Conservation (phyloP, 225 moss, liverwort and hornwort species). For the Straminergon stramineum region DNA sequence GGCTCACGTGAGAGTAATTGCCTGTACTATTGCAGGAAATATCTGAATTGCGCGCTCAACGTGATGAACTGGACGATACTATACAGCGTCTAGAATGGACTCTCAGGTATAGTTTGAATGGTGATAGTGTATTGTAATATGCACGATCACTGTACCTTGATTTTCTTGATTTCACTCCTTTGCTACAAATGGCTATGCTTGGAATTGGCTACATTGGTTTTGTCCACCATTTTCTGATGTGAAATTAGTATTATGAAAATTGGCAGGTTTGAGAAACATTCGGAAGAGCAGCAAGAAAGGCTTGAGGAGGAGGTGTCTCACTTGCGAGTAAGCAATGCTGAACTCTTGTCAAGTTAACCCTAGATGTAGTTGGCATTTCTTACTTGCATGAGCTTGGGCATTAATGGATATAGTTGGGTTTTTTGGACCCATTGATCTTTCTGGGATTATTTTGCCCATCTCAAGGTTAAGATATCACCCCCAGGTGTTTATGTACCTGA, state of each 20-base stretch:
- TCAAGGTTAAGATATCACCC: background rate
- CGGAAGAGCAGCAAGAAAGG: constrained; percentile 18
- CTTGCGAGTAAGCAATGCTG: constrained; percentile 11
- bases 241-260: background rate
- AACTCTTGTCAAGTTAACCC: background rate
- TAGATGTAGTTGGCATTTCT: background rate
- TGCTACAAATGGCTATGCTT: background rate
- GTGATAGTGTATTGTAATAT: background rate
- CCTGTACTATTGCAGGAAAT: constrained; percentile 27
- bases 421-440: background rate
- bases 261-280: constrained; percentile 32
- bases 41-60: constrained; percentile 26
- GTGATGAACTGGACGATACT: constrained; percentile 40
- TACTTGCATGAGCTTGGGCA: background rate
- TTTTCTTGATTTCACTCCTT: background rate
- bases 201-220: background rate
- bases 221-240: background rate
- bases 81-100: constrained; percentile 50
- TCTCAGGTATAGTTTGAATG: constrained; percentile 26
- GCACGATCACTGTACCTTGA: background rate
- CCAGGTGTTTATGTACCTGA: background rate
- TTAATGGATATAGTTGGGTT: background rate
- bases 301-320: constrained; percentile 19
- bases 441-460: background rate
- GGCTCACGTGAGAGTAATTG: background rate